These are phyloP conservation scores for Primulina tabacum DNA, from an alignment of 257 asterid genomes.

Conservation along the genomic window DNA sequence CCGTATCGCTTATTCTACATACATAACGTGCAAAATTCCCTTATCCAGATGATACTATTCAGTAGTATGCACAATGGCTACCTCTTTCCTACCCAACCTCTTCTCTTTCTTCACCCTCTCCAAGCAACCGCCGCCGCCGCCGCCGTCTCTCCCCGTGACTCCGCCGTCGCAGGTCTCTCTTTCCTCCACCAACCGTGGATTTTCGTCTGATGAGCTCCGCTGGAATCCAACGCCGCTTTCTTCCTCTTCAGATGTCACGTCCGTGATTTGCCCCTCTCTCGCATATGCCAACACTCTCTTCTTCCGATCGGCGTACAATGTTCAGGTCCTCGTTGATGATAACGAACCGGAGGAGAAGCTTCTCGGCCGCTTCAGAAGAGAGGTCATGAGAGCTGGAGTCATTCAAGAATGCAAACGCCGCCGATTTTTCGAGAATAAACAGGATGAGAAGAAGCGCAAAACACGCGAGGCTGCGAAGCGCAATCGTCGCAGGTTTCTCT, in stretches of 20 bases:
- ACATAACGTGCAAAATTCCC: background rate
- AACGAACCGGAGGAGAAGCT: slow-evolving; percentile 87
- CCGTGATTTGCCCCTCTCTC: slow-evolving; percentile 69
- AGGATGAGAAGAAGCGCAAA: slow-evolving; percentile 77
- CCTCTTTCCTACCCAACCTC: slow-evolving; percentile 51
- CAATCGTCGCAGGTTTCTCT: slow-evolving; percentile 67
- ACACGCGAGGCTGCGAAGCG: slow-evolving; percentile 87
- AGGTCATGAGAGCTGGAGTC: slow-evolving; percentile 86
- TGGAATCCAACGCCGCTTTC: slow-evolving; percentile 9
- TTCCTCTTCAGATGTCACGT: slow-evolving; percentile 37
- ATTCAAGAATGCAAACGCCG: slow-evolving; percentile 86
- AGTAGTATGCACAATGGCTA: slow-evolving; percentile 22
- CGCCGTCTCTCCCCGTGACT: slow-evolving; percentile 18
- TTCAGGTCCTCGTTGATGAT: slow-evolving; percentile 77
- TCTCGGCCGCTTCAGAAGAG: slow-evolving; percentile 75
- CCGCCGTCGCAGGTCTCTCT: slow-evolving; percentile 39
- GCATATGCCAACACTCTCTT: slow-evolving; percentile 60
- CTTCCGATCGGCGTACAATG: slow-evolving; percentile 70
- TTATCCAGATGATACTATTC: background rate
- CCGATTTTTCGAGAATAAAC: slow-evolving; percentile 68
- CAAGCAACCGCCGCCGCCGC: slow-evolving; percentile 38
- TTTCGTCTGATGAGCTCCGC: slow-evolving; percentile 34
- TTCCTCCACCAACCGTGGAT: slow-evolving; percentile 17
- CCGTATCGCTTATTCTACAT: background rate
- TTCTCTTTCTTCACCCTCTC: slow-evolving; percentile 61